Evolutionary conservation across 306 rosid genomes (phyloP), one percentile per base, ranked within the genome.

Genomic region (Macrotyloma uniflorum): DNA sequence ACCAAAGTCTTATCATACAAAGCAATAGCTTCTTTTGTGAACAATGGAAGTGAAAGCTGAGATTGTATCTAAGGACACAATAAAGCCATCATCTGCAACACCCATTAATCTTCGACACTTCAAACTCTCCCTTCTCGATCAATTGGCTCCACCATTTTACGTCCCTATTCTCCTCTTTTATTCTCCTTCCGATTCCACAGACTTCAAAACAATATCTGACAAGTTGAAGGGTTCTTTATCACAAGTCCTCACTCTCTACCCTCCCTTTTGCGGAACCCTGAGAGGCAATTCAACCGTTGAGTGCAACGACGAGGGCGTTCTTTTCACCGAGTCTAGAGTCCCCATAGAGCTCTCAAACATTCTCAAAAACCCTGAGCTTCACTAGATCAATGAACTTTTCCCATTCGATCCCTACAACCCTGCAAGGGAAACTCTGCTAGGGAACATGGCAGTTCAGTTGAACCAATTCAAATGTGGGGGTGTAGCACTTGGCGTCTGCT

Each of bases 91-190:
- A 0, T 68, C 79, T 51, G 66, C 81, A 32, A 83, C 87, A 24
- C 79, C 87, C 35, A 1, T 66, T 62, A 63, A 57, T 15, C 74
- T 74, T 32, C 58, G 45, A 30, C 47, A 61, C 62, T 62, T 50
- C 51, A 75, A 79, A 53, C 9, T 79, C 69, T 83, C 81, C 23
- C 59, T 83, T 40, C 61, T 75, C 4, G 87, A 83, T 47, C 81
- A 79, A 18, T 1, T 83, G 35, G 63, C 77, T 20, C 87, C 87
- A 11, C 43, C 68, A 3, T 24, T 24, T 8, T 79, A 59, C 4
- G 61, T 74, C 19, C 64, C 83, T 6, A 2, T 83, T 8, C 16
- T 83, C 43, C 76, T 83, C 4, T 78, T 78, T 50, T 78, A 70
- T 61, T 32, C 86, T 26, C 20, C 75, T 8, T 19, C 59, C 2